Percentiles rank a stretch among this genome's conserved stretches.
phyloP scores from a whole-genome alignment of 148 eudicot genomes.

The Rheum nobile region DNA sequence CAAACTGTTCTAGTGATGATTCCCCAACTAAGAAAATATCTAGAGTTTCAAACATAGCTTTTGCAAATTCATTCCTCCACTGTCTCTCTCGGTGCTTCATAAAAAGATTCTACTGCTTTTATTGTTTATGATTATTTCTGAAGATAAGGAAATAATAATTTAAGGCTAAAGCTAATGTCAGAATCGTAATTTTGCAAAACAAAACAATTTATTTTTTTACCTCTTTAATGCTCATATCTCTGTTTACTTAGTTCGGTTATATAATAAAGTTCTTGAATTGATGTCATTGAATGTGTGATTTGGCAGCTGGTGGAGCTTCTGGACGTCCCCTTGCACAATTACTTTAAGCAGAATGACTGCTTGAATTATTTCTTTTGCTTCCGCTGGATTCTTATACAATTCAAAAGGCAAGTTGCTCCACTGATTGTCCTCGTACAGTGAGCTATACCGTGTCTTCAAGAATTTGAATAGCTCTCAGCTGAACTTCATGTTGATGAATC shows the following conservation, averaged over 20 bases:
- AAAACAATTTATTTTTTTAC: background rate
- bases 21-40: background rate
- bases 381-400: constrained; percentile 96
- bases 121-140: background rate
- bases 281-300: too few species aligned
- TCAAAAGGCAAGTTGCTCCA: constrained; percentile 58
- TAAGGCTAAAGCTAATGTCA: background rate
- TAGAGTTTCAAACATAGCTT: background rate
- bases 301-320: constrained; percentile 84
- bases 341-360: constrained; percentile 79
- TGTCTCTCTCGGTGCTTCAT: background rate
- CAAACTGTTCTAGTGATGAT: background rate
- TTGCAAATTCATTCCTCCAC: background rate
- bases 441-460: background rate
- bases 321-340: constrained; percentile 72
- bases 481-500: background rate
- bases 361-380: constrained; percentile 95
- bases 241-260: background rate
- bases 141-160: background rate
- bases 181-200: background rate
- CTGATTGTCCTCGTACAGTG: background rate
- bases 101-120: background rate
- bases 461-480: background rate
- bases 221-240: background rate
- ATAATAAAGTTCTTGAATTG: constrained; percentile 1